Conservation (phyloP, 371 early-diverging fungal genomes). For the Apophysomyces sp. region DNA sequence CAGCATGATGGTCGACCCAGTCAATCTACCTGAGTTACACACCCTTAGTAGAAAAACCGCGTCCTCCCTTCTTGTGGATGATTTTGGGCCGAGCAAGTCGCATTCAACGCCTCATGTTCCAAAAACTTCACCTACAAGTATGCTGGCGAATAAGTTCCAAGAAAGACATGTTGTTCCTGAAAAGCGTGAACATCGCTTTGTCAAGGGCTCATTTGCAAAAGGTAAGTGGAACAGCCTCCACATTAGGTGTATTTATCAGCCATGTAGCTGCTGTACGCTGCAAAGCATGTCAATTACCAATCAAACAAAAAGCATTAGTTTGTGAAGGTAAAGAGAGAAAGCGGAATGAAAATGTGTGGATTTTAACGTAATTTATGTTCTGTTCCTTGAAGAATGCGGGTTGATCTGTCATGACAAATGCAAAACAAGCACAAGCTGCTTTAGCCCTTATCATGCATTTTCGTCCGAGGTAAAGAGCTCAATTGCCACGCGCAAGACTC, state of each 20-base stretch:
- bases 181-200: slow-evolving; percentile 29
- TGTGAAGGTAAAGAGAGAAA: slow-evolving; percentile 32
- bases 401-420: slow-evolving; percentile 47
- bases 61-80: neutral
- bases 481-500: too few relatives aligned
- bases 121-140: slow-evolving; percentile 4
- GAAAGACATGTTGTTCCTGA: slow-evolving; percentile 11
- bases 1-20: neutral
- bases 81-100: neutral
- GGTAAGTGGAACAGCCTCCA: slow-evolving; percentile 10
- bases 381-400: slow-evolving; percentile 16
- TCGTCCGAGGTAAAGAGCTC: neutral
- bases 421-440: slow-evolving; percentile 12
- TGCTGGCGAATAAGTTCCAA: slow-evolving; percentile 18
- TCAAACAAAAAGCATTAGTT: slow-evolving; percentile 38
- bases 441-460: neutral
- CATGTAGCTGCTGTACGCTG: slow-evolving; percentile 29
- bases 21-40: neutral
- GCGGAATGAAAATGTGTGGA: neutral
- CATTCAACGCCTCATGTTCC: neutral
- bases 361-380: neutral
- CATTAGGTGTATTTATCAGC: neutral
- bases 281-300: slow-evolving; percentile 34
- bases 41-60: neutral
- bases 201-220: slow-evolving; percentile 48